phyloP scores from a whole-genome alignment of 352 stramenopile genomes.

The Phytopythium kandeliae region DNA sequence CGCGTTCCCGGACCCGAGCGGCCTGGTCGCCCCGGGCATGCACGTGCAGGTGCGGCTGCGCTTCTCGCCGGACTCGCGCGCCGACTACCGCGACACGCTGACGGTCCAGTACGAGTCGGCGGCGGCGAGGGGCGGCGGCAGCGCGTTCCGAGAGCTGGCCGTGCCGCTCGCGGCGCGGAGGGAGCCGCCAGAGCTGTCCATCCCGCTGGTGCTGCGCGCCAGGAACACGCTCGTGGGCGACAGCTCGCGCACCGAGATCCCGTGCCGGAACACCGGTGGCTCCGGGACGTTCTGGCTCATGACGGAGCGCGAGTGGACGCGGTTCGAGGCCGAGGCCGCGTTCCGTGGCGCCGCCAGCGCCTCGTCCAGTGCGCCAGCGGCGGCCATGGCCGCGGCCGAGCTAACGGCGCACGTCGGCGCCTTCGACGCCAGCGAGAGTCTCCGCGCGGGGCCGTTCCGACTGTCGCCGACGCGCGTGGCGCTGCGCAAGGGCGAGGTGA shows the following conservation, averaged over 20 bases:
- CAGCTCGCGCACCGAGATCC: constrained; percentile 32
- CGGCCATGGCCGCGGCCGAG: constrained; percentile 5
- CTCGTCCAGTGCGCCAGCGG: background rate
- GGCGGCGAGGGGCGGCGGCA: constrained; percentile 3
- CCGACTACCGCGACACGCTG: constrained; percentile 66
- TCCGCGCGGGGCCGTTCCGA: constrained; percentile 37
- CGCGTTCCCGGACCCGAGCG: constrained; percentile 32
- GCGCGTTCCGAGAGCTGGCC: constrained; percentile 16
- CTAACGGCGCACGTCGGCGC: background rate
- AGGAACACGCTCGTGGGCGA: constrained; percentile 61
- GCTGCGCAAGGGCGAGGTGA: constrained; percentile 31
- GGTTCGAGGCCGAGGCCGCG: constrained; percentile 21
- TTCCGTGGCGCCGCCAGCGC: background rate
- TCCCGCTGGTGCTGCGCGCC: constrained; percentile 49
- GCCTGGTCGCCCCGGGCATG: constrained; percentile 67
- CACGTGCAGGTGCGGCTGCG: constrained; percentile 48
- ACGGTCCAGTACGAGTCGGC: constrained; percentile 40
- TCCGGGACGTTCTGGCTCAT: constrained; percentile 70
- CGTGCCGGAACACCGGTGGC: constrained; percentile 57
- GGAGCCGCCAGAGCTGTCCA: constrained; percentile 52
- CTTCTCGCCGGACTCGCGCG: constrained; percentile 68
- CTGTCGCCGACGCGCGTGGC: constrained; percentile 53
- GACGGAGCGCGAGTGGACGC: constrained; percentile 42
- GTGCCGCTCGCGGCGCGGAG: constrained; percentile 47
- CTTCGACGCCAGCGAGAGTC: background rate